Evolutionary conservation across 805 yeast genomes (phyloP), one percentile per base, ranked within the genome.

Genomic region (Metschnikowia drakensbergensis): DNA sequence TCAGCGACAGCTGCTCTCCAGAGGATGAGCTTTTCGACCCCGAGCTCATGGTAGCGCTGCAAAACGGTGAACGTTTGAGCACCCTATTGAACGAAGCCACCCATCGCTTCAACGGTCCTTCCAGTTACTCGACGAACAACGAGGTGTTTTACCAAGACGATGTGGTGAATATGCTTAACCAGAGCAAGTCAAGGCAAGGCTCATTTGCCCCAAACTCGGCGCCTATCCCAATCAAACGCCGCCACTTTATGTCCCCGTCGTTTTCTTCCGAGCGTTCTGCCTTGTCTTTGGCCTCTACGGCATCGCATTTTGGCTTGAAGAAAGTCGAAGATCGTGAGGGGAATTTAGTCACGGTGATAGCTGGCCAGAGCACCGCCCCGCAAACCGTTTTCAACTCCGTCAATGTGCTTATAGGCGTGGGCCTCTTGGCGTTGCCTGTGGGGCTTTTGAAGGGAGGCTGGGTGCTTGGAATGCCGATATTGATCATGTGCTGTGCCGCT

Each of bases 361-460:
- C 85, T 1, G 96, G 96, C 36, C 89, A 86, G 63, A 86, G 96
- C 3, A 84, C 88, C 0, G 84, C 82, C 8, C 83, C 85, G 1
- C 88, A 84, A 59, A 83, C 89, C 0, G 68, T 82, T 13, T 81
- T 84, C 68, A 83, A 83, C 60, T 76, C 85, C 10, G 77, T 84
- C 47, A 84, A 84, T 59, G 81, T 81, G 7, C 70, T 84, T 43
- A 80, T 84, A 46, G 89, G 89, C 11, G 82, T 84, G 45, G 89
- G 88, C 0, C 68, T 84, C 48, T 69, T 84, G 48, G 84, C 88
- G 5, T 66, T 84, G 33, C 86, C 89, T 0, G 78, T 82, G 35
- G 89, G 86, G 0, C 67, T 84, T 58, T 73, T 76, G 32, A 75
- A 80, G 55, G 79, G 86, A 0, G 89, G 89, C 11, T 81, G 83